phyloP scores from a whole-genome alignment of 768 basidiomycete species.

The Dentipellis fragilis region DNA sequence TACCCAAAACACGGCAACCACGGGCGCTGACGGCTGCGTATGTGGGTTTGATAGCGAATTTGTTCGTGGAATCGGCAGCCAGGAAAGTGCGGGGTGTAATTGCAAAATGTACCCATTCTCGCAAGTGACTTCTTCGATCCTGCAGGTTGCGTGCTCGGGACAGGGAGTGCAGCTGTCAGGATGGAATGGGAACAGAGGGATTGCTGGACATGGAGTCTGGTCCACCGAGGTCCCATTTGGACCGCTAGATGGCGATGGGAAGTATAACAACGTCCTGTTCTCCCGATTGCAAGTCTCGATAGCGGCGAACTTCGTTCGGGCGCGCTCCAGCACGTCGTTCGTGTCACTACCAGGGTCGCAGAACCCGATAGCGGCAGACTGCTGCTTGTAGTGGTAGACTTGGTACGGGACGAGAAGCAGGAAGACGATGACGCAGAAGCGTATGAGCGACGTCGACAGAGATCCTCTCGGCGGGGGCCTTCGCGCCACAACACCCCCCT shows the following conservation, averaged over 20 bases:
- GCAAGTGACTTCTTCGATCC: conserved; percentile 47
- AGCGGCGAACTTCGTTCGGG: conserved; percentile 35
- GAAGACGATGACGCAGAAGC: conserved; percentile 28
- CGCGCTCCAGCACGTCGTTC: conserved; percentile 42
- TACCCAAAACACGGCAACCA: conserved; percentile 17
- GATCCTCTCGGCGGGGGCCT: not conserved
- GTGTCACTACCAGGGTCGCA: conserved; percentile 58
- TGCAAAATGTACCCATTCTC: conserved; percentile 57
- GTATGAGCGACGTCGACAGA: conserved; percentile 23
- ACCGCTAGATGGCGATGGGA: conserved; percentile 14
- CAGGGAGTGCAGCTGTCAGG: conserved; percentile 62
- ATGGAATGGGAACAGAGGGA: conserved; percentile 42
- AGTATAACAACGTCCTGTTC: conserved; percentile 38
- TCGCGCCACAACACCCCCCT: conserved; percentile 19
- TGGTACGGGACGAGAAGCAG: conserved; percentile 22
- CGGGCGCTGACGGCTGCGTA: conserved; percentile 22
- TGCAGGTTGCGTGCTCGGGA: conserved; percentile 52
- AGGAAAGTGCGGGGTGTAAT: conserved; percentile 33
- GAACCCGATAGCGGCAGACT: conserved; percentile 67
- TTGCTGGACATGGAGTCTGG: conserved; percentile 37
- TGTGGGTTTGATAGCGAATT: conserved; percentile 25
- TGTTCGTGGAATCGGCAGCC: conserved; percentile 33
- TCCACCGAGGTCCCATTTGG: conserved; percentile 2
- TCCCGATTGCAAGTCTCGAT: conserved; percentile 47
- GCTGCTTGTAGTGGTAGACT: conserved; percentile 42